phyloP scores from a whole-genome alignment of 23 red algal genomes.

The Gracilaria gracilis region DNA sequence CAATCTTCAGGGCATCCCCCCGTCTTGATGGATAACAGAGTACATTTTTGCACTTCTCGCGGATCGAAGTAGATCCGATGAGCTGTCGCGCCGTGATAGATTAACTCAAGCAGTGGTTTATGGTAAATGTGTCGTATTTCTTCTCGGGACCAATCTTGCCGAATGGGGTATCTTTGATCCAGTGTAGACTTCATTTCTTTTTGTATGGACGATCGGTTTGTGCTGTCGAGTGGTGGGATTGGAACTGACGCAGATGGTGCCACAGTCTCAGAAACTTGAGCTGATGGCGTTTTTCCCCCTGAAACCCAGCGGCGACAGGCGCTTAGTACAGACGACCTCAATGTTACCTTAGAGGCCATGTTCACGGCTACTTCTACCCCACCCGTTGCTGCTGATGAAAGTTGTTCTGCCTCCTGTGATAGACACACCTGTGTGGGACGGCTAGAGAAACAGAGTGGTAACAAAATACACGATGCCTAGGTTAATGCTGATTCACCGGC shows the following conservation, averaged over 20 bases:
- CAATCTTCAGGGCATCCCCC: conserved; percentile 98
- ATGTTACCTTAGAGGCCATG: not conserved
- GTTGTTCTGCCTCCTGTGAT: no score
- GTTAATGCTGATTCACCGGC: no score
- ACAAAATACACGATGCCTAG: no score
- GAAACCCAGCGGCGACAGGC: not conserved
- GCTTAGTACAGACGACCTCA: not conserved
- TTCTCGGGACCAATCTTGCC: conserved; percentile 87
- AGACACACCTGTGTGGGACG: no score
- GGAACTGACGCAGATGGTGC: conserved; percentile 11
- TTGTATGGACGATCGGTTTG: not conserved
- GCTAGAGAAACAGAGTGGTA: no score
- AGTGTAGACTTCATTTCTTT: not conserved
- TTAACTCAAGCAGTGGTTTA: conserved; percentile 83
- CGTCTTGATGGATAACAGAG: conserved; percentile 96
- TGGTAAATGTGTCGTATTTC: conserved; percentile 84
- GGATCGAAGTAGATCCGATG: conserved; percentile 89
- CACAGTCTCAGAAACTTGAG: conserved; percentile 33
- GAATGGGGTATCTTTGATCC: conserved; percentile 65
- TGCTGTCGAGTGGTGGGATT: not conserved
- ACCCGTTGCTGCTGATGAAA: no score
- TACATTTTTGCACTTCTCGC: conserved; percentile 92
- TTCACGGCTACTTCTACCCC: not conserved
- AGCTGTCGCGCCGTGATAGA: conserved; percentile 88
- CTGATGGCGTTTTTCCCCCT: conserved; percentile 7